phyloP scores from a whole-genome alignment of 306 rosid genomes.

The Calophaca sinica region DNA sequence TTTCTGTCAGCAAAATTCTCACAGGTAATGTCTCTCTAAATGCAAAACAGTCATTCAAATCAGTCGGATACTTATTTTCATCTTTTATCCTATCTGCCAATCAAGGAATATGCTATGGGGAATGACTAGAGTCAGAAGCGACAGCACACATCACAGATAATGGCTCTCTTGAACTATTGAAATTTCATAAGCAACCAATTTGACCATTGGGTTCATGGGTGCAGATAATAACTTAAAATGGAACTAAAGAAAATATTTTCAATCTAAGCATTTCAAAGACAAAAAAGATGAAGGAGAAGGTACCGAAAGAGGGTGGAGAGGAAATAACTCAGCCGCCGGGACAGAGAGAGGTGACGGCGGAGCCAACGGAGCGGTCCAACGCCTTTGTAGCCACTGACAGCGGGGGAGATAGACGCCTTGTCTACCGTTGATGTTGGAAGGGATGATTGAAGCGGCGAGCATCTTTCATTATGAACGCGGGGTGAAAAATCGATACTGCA shows the following conservation, averaged over 20 bases:
- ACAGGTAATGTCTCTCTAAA: constrained; percentile 45
- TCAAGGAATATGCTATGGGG: constrained; percentile 25
- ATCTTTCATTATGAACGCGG: constrained; percentile 48
- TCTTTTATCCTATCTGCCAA: constrained; percentile 25
- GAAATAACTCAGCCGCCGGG: constrained; percentile 95
- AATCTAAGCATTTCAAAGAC: constrained; percentile 30
- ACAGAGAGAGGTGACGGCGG: constrained; percentile 60
- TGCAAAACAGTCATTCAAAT: constrained; percentile 39
- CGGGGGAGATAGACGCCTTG: constrained; percentile 97
- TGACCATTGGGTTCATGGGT: constrained; percentile 11
- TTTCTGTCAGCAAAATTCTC: constrained; percentile 68
- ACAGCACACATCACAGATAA: constrained; percentile 18
- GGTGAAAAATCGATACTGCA: too few species aligned
- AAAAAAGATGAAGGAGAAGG: neutral
- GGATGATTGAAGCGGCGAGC: constrained; percentile 90
- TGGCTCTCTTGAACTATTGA: neutral
- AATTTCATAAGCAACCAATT: constrained; percentile 29
- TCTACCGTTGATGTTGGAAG: constrained; percentile 84
- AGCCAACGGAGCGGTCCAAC: constrained; percentile 78
- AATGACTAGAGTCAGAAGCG: constrained; percentile 34
- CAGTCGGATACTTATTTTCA: constrained; percentile 17
- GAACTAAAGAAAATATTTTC: constrained; percentile 25
- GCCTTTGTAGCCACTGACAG: constrained; percentile 93
- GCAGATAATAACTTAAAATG: neutral
- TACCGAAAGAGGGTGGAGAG: constrained; percentile 87